Base-by-base conservation (phyloP, 1,284 basidiomycete genomes). In the Cryptococcus depauperatus region DNA sequence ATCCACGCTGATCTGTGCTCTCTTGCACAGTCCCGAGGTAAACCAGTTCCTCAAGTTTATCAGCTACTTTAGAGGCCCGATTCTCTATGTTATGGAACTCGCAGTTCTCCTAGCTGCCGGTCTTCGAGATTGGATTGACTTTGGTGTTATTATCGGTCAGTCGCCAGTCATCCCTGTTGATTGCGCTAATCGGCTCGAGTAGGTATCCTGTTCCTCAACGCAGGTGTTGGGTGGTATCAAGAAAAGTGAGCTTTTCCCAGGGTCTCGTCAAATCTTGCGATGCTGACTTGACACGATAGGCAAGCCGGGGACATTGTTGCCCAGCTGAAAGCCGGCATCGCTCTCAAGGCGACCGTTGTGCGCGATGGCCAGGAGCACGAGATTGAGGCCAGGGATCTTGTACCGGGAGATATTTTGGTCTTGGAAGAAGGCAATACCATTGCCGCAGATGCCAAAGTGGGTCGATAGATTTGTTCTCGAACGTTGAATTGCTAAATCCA, bases 181-280 rank as follows among this genome's bases (percentile, higher is more conserved):
- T 10, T 30, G 29, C n/a, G n/a, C 29, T n/a, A 30, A 30, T n/a
- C 29, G 10, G 29, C n/a, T n/a, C n/a, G n/a, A n/a, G n/a, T n/a
- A 30, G n/a, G 29, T 35, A 73, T 73, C 30, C 27, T 56, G 32
- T 47, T 70, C 41, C 61, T 73, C 52, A 78, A 78, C 68, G 76
- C 77, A 35, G 69, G 73, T 46, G 76, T 78, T 52, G 76, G 76
- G 43, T 77, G 77, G 76, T 78, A 77, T 60, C 77, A 78, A 58
- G 77, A 78, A 57, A 77, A 77, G 71, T 62, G 44, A 56, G 60
- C 49, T 18, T 25, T 2, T 11, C 21, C 21, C 41, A 33, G 19
- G 11, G 7, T 16, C 21, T 10, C 23, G 14, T 62, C 35, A 3
- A 21, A 32, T 23, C 29, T 16, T 39, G 23, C 22, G 11, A 25